phyloP scores from a whole-genome alignment of 768 basidiomycete genomes.

The Boletellus sp. region DNA sequence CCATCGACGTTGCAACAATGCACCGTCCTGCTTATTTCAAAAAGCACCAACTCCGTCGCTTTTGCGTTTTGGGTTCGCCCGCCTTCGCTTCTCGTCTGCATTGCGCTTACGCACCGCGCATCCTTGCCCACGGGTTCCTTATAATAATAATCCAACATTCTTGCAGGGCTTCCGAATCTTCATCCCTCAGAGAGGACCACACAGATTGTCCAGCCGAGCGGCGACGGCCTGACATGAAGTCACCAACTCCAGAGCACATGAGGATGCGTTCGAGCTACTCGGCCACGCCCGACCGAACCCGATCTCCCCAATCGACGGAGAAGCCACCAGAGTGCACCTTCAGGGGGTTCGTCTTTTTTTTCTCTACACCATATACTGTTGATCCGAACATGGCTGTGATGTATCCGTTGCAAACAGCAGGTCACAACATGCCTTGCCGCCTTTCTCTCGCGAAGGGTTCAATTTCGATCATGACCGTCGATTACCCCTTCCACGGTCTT shows the following conservation, averaged over 20 bases:
- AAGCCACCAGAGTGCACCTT: conserved; percentile 22
- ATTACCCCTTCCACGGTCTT: conserved; percentile 31
- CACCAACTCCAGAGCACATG: conserved; percentile 20
- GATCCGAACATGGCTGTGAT: conserved; percentile 24
- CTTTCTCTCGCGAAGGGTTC: conserved; percentile 30
- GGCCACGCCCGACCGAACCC: conserved; percentile 12
- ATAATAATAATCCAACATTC: conserved; percentile 22
- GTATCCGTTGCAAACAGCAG: conserved; percentile 28
- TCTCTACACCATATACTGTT: conserved; percentile 12
- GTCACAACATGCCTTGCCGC: conserved; percentile 33
- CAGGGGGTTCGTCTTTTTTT: conserved; percentile 24
- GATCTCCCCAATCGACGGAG: conserved; percentile 18
- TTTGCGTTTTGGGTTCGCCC: conserved; percentile 7
- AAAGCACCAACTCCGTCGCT: conserved; percentile 14
- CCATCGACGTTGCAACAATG: conserved; percentile 12
- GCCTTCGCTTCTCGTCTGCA: conserved; percentile 22
- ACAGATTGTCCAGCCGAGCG: conserved; percentile 12
- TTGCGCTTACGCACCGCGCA: conserved; percentile 29
- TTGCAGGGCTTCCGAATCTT: conserved; percentile 31
- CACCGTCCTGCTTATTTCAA: conserved; percentile 8
- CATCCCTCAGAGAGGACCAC: conserved; percentile 20
- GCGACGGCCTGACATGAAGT: conserved; percentile 13
- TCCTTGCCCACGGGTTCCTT: conserved; percentile 17
- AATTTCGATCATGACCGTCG: conserved; percentile 34
- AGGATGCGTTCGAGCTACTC: conserved; percentile 21